A percentile compares a stretch with the other conserved stretches of the same genome.
Conservation (phyloP, 169 alveolate species). For the Plasmodium fragile region DNA sequence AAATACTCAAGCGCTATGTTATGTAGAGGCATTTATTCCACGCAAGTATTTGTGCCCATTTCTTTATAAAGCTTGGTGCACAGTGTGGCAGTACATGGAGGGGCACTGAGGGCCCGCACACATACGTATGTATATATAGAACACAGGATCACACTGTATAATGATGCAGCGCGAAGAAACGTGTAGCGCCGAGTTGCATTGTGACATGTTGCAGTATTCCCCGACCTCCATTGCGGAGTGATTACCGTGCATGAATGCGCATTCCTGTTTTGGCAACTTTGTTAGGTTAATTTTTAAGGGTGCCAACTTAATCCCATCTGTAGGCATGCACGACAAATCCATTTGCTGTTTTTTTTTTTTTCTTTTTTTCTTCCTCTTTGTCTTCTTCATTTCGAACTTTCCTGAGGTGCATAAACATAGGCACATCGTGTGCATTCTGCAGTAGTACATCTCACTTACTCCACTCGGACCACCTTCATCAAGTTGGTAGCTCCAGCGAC, state of each 20-base stretch:
- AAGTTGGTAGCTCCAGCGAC: constrained; percentile 95
- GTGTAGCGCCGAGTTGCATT: neutral
- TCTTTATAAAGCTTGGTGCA: neutral
- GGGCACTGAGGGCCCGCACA: neutral
- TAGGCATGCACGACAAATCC: neutral
- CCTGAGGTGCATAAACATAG: neutral
- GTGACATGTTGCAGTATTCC: neutral
- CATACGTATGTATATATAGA: neutral
- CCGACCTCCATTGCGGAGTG: neutral
- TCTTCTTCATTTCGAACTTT: neutral
- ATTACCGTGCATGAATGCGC: neutral
- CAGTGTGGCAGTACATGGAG: neutral
- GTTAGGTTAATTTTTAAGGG: neutral
- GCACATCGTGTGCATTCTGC: neutral
- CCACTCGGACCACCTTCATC: constrained; percentile 90
- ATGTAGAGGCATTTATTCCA: neutral
- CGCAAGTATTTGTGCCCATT: neutral
- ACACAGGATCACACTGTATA: neutral
- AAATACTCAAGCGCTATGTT: neutral
- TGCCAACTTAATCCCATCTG: neutral
- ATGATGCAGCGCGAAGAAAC: neutral
- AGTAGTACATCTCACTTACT: constrained; percentile 15
- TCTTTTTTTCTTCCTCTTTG: no score
- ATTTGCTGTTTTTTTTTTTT: neutral
- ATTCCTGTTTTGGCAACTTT: neutral